A percentile compares a stretch with the other conserved stretches of the same genome.
phyloP scores from a whole-genome alignment of 139 green algal species.

The Haematococcus lacustris region DNA sequence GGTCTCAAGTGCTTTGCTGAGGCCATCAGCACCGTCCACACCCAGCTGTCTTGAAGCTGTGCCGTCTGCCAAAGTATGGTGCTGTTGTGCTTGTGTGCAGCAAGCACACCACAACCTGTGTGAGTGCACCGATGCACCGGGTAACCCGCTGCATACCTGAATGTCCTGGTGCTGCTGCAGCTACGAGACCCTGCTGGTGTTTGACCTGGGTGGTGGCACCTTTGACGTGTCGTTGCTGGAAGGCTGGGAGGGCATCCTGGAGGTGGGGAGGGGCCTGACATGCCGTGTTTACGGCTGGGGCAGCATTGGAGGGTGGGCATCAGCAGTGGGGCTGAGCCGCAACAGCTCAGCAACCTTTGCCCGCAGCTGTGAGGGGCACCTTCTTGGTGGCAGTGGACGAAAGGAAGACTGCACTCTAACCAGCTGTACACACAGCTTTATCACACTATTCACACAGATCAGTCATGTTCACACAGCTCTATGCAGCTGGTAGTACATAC shows the following conservation, averaged over 20 bases:
- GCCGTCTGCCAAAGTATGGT: neutral
- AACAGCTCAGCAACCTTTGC: too few relatives aligned
- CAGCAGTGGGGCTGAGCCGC: too few relatives aligned
- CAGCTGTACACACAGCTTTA: too few relatives aligned
- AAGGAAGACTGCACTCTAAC: too few relatives aligned
- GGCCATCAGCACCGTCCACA: neutral
- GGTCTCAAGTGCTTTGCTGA: too few relatives aligned
- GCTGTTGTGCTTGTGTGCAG: neutral
- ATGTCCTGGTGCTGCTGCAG: slow-evolving; percentile 3
- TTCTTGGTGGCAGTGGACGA: too few relatives aligned
- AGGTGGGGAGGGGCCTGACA: slow-evolving; percentile 19
- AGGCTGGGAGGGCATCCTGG: slow-evolving; percentile 63
- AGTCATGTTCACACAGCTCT: too few relatives aligned
- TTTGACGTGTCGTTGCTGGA: slow-evolving; percentile 74
- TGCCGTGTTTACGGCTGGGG: too few relatives aligned
- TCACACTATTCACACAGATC: too few relatives aligned
- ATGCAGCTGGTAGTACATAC: too few relatives aligned
- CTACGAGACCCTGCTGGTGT: slow-evolving; percentile 64
- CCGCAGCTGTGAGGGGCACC: too few relatives aligned
- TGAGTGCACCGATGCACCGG: neutral
- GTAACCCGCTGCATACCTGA: neutral
- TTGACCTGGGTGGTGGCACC: slow-evolving; percentile 81
- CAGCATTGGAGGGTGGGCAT: too few relatives aligned
- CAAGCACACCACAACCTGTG: neutral
- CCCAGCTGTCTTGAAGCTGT: neutral